A percentile compares a stretch with the other conserved stretches of the same genome.
phyloP scores from a whole-genome alignment of 2,329 filamentous ascomycete genomes.

The Nigrospora oryzae region DNA sequence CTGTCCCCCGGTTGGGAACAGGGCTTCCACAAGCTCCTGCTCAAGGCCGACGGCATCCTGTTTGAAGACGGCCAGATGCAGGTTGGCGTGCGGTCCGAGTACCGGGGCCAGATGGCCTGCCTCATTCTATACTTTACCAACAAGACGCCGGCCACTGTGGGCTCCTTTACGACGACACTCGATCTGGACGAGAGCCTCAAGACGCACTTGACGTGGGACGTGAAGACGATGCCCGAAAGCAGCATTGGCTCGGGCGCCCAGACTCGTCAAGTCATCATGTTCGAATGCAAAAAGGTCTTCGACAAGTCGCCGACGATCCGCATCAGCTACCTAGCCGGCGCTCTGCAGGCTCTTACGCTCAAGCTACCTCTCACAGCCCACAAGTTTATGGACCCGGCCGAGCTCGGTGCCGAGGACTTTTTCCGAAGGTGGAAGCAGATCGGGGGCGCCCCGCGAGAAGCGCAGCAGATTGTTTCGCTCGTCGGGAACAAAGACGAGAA shows the following conservation, averaged over 20 bases:
- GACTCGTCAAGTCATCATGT: conserved; percentile 90
- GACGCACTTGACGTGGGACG: conserved; percentile 68
- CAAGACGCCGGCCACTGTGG: conserved; percentile 77
- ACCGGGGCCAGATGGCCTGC: conserved; percentile 89
- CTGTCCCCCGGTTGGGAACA: conserved; percentile 90
- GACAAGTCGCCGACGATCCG: conserved; percentile 81
- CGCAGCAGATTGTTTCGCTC: conserved; percentile 77
- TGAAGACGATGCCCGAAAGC: conserved; percentile 82
- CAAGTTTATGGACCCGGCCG: conserved; percentile 94
- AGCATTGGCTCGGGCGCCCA: conserved; percentile 67
- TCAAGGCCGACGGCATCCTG: conserved; percentile 75
- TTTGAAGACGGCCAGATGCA: conserved; percentile 96
- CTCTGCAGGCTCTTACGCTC: conserved; percentile 83
- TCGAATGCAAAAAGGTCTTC: conserved; percentile 78
- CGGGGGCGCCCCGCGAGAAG: conserved; percentile 76
- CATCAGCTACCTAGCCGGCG: conserved; percentile 88
- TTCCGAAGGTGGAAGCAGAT: conserved; percentile 99
- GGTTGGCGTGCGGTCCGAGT: conserved; percentile 85
- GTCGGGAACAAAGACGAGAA: conserved; percentile 42
- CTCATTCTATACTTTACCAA: conserved; percentile 95
- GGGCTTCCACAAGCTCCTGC: conserved; percentile 76
- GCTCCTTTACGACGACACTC: conserved; percentile 88
- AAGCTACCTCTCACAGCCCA: conserved; percentile 83
- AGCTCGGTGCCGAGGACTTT: conserved; percentile 83
- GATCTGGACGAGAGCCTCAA: conserved; percentile 67